Base-by-base conservation (phyloP, 768 basidiomycete species). In the Infundibulicybe gibba region DNA sequence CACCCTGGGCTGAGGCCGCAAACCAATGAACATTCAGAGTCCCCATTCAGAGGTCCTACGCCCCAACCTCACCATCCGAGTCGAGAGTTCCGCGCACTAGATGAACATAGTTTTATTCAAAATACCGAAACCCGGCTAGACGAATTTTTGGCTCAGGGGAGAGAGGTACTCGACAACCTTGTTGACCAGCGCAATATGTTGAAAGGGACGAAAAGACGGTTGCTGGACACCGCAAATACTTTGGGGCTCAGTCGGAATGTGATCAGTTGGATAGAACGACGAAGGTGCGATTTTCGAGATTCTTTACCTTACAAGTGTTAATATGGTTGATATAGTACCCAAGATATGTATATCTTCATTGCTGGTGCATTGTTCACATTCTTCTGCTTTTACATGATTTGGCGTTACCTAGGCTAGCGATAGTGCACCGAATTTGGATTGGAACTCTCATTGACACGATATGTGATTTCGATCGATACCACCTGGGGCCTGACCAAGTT, bases 221-320 rank as follows among this genome's bases (percentile, higher is more conserved):
- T 99, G 42, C 66, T 97, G 47, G 87, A 90, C 61, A 87, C 92
- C 37, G 97, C 94, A 40, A 97, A 97, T 65, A 97, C 93, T 19
- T 67, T 99, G 49, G 97, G 97, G 0, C 68, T 98, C 61, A 94
- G 94, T 64, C 77, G 94, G 50, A 80, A 95, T 61, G 94, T 95
- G 31, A 97, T 99, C 64, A 85, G 90, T 6, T 99, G 94, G 92
- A 94, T 99, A 54, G 97, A 99, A 61, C 79, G 85, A 52, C 75
- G 97, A 65, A 97, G 91, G 94, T 92, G 51, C 49, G 81, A 25
- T 74, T 13, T 32, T 15, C 14, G 33, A 13, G 37, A 9, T 17
- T 16, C 15, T 11, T 20, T 40, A 19, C 20, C 37, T 17, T 37
- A 44, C 17, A 33, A 2, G 25, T 34, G 3, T n/a, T 17, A 40